A percentile compares a stretch with the other conserved stretches of the same genome.
These are phyloP conservation scores for Vigna angularis DNA, from an alignment of 306 rosid species.

Conservation along the genomic window DNA sequence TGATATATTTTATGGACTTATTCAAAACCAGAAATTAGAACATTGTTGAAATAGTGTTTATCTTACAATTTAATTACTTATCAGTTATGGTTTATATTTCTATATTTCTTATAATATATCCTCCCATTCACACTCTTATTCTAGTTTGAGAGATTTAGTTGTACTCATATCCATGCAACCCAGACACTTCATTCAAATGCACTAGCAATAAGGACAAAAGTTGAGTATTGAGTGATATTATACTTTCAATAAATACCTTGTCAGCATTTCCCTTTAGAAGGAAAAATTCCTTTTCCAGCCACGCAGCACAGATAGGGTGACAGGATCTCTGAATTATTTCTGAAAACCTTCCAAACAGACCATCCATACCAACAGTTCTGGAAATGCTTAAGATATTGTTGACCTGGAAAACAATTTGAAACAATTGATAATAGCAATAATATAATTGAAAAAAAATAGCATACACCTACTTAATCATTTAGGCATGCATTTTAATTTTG, in stretches of 20 bases:
- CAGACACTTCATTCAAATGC: constrained; percentile 30
- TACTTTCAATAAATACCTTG: constrained; percentile 58
- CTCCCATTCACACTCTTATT: constrained; percentile 10
- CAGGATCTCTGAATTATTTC: constrained; percentile 63
- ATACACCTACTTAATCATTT: constrained; percentile 7
- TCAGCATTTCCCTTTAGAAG: constrained; percentile 54
- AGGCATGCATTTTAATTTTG: constrained; percentile 17
- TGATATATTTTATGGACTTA: constrained; percentile 19
- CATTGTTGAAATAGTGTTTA: constrained; percentile 25
- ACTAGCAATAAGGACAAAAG: constrained; percentile 23
- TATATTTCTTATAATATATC: neutral
- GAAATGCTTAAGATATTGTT: constrained; percentile 56
- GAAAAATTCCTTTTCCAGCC: constrained; percentile 80
- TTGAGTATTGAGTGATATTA: neutral
- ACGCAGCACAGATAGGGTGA: constrained; percentile 64
- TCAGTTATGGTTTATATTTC: constrained; percentile 17
- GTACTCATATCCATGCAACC: constrained; percentile 28
- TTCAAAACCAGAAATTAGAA: constrained; percentile 34
- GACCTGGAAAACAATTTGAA: constrained; percentile 61
- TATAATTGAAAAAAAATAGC: constrained; percentile 16
- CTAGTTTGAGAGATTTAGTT: constrained; percentile 16
- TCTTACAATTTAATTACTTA: neutral
- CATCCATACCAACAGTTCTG: constrained; percentile 50
- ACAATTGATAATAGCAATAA: constrained; percentile 6
- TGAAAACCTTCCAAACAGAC: constrained; percentile 62